A percentile compares a stretch with the other conserved stretches of the same genome.
Evolutionary conservation across 192 early-diverging fungal genomes (phyloP).

Genomic region (Rhizophagus clarus): DNA sequence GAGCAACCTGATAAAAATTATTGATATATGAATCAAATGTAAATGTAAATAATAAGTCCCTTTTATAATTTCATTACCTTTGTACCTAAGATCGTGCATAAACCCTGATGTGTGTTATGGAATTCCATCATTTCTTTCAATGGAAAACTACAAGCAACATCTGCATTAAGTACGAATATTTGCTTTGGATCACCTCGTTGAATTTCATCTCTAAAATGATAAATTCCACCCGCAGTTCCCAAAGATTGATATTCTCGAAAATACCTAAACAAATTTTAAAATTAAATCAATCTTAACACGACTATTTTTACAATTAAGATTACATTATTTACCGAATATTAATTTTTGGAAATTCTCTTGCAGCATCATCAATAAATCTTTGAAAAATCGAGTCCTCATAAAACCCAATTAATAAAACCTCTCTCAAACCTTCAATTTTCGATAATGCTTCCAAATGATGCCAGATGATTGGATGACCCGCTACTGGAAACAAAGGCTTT

Average conservation of each 20-base stretch:
- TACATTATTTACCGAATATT: constrained; percentile 69
- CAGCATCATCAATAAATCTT: constrained; percentile 82
- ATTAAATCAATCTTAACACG: not conserved
- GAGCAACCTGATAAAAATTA: constrained; percentile 46
- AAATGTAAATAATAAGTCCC: not conserved
- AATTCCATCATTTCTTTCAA: constrained; percentile 82
- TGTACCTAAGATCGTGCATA: constrained; percentile 89
- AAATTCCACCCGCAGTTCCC: constrained; percentile 95
- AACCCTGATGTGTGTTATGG: constrained; percentile 79
- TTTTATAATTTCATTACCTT: constrained; percentile 58
- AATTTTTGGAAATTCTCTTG: constrained; percentile 84
- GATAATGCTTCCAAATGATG: constrained; percentile 95
- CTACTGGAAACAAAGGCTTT: constrained; percentile 99
- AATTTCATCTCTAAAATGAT: constrained; percentile 99
- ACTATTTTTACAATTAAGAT: not conserved
- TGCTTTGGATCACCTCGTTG: constrained; percentile 85
- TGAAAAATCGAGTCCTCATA: constrained; percentile 95
- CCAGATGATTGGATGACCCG: constrained; percentile 93
- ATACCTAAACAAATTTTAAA: constrained; percentile 61
- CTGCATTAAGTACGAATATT: constrained; percentile 96
- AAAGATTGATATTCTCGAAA: constrained; percentile 96
- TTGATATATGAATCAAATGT: not conserved
- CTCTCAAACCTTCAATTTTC: constrained; percentile 83
- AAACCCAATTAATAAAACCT: constrained; percentile 96
- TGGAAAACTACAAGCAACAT: constrained; percentile 95